phyloP scores from a whole-genome alignment of 352 stramenopile species.

The Pythium myriotylum region DNA sequence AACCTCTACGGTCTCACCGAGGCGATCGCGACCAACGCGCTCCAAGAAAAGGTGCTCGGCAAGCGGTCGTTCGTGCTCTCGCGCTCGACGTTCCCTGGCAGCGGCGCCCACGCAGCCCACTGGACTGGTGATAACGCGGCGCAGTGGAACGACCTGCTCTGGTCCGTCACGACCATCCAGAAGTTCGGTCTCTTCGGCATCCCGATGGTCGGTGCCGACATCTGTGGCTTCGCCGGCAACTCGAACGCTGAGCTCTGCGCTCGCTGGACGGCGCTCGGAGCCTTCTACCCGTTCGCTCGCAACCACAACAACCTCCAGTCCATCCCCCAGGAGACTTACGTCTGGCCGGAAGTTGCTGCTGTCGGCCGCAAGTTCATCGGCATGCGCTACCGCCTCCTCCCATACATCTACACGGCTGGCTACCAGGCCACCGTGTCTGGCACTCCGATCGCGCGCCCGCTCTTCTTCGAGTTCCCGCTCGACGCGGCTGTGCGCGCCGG shows the following conservation, averaged over 20 bases:
- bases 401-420: conserved; percentile 80
- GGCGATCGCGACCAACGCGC: conserved; percentile 57
- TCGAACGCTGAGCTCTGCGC: conserved; percentile 74
- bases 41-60: conserved; percentile 48
- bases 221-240: conserved; percentile 65
- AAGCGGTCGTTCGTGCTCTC: conserved; percentile 79
- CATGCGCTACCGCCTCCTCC: conserved; percentile 75
- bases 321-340: conserved; percentile 65
- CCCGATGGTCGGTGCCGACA: conserved; percentile 82
- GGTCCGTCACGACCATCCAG: conserved; percentile 65
- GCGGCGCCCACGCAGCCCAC: conserved; percentile 62
- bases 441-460: conserved; percentile 47
- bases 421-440: conserved; percentile 53
- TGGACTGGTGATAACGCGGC: conserved; percentile 82
- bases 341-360: conserved; percentile 49
- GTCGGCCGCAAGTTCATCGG: conserved; percentile 67
- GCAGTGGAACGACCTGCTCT: conserved; percentile 78
- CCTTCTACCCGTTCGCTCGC: conserved; percentile 81
- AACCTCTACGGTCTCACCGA: conserved; percentile 84
- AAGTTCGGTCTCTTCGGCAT: conserved; percentile 81
- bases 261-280: conserved; percentile 72
- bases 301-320: conserved; percentile 78
- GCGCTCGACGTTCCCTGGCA: conserved; percentile 68
- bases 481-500: conserved; percentile 30
- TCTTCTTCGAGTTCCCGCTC: conserved; percentile 69